These are phyloP conservation scores for Salvia miltiorrhiza DNA, from an alignment of 257 asterid genomes.

Conservation along the genomic window DNA sequence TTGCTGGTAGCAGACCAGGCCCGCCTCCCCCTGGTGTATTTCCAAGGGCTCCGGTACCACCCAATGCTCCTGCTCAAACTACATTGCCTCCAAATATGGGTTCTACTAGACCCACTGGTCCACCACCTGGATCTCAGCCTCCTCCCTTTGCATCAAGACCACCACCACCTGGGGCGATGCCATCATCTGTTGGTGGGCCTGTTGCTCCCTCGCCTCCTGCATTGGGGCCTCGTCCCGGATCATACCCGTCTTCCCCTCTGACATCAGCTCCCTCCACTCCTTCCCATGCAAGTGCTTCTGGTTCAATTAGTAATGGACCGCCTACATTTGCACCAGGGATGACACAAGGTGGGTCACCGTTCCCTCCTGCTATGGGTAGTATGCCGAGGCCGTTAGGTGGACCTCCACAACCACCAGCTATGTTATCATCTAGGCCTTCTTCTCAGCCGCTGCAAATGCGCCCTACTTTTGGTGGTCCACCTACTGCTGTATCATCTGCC, in stretches of 20 bases:
- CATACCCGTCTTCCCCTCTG: constrained; percentile 46
- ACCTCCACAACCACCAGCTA: constrained; percentile 53
- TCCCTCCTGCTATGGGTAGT: constrained; percentile 58
- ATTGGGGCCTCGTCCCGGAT: constrained; percentile 58
- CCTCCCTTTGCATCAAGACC: constrained; percentile 73
- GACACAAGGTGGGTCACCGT: constrained; percentile 50
- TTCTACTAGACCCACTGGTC: constrained; percentile 52
- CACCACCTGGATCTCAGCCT: constrained; percentile 67
- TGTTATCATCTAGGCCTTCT: constrained; percentile 42
- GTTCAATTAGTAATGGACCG: constrained; percentile 68
- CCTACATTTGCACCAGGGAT: constrained; percentile 51
- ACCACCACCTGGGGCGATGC: constrained; percentile 67
- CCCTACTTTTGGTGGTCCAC: constrained; percentile 73
- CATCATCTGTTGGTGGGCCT: constrained; percentile 53
- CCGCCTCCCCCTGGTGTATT: constrained; percentile 74
- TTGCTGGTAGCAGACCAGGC: constrained; percentile 68
- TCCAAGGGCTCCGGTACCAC: constrained; percentile 57
- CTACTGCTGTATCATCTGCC: constrained; percentile 54
- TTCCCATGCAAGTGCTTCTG: constrained; percentile 33
- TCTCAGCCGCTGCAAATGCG: constrained; percentile 58
- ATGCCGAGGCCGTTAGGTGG: constrained; percentile 55
- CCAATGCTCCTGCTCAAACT: constrained; percentile 53
- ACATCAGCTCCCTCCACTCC: constrained; percentile 49
- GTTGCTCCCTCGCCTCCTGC: constrained; percentile 42
- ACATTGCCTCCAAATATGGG: constrained; percentile 49